Percentiles rank a stretch among this genome's conserved stretches.
phyloP scores from a whole-genome alignment of 352 stramenopile genomes.

The Phytophthora quininea region DNA sequence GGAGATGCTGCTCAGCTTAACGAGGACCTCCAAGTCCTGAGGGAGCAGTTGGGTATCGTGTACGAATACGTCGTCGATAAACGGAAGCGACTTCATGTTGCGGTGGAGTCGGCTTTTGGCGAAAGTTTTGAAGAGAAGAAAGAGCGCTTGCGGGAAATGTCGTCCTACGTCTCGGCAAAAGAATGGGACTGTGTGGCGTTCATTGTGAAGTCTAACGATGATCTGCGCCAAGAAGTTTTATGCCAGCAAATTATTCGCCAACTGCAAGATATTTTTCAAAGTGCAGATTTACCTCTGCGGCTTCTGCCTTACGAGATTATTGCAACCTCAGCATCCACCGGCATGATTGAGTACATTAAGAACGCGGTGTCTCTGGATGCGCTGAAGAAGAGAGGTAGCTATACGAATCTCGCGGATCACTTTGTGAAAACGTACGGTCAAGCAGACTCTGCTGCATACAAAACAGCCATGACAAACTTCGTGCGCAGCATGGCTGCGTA shows the following conservation, averaged over 20 bases:
- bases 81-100: slow-evolving; percentile 63
- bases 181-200: slow-evolving; percentile 87
- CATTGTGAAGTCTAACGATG: slow-evolving; percentile 99
- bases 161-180: slow-evolving; percentile 39
- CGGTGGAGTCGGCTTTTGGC: slow-evolving; percentile 80
- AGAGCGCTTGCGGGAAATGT: slow-evolving; percentile 65
- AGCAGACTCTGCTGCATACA: slow-evolving; percentile 82
- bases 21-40: slow-evolving; percentile 60
- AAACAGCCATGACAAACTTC: slow-evolving; percentile 97
- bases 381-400: slow-evolving; percentile 91
- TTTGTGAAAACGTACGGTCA: slow-evolving; percentile 95
- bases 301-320: slow-evolving; percentile 97
- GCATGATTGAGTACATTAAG: slow-evolving; percentile 97
- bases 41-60: slow-evolving; percentile 73
- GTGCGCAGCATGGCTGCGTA: slow-evolving; percentile 97
- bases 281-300: slow-evolving; percentile 93
- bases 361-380: slow-evolving; percentile 97
- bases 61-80: slow-evolving; percentile 73
- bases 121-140: slow-evolving; percentile 86
- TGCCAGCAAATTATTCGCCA: slow-evolving; percentile 97
- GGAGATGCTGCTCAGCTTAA: slow-evolving; percentile 42
- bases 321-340: slow-evolving; percentile 93
- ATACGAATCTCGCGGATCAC: slow-evolving; percentile 88
- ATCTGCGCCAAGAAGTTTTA: slow-evolving; percentile 97
- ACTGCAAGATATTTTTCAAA: slow-evolving; percentile 96